Percentiles rank a stretch among this genome's conserved stretches.
Evolutionary conservation across 2,329 filamentous ascomycete species (phyloP).

Genomic region (Knoxdaviesia capensis): DNA sequence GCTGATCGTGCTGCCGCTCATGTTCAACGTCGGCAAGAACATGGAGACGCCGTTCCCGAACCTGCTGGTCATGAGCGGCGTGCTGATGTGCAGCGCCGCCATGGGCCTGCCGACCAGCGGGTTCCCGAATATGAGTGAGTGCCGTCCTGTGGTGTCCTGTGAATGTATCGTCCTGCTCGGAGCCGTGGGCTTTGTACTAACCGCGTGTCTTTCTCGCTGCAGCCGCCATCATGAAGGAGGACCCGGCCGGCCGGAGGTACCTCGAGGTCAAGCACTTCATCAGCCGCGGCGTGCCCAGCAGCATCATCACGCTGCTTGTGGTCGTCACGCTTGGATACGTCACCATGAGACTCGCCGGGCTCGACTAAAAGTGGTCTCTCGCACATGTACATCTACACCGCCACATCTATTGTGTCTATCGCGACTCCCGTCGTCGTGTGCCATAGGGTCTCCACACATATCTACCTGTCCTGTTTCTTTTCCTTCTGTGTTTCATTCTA

Average conservation of each 20-base stretch:
- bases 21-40: slow-evolving; percentile 61
- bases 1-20: slow-evolving; percentile 80
- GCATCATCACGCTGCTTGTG: slow-evolving; percentile 60
- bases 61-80: slow-evolving; percentile 81
- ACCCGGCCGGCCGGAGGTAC: slow-evolving; percentile 80
- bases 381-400: too few relatives aligned
- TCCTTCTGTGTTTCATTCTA: too few relatives aligned
- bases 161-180: too few relatives aligned
- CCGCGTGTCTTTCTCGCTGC: not conserved
- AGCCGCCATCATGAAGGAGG: slow-evolving; percentile 99
- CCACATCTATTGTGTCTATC: too few relatives aligned
- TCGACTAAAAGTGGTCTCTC: slow-evolving; percentile 18
- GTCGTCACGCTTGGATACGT: slow-evolving; percentile 82
- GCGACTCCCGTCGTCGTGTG: too few relatives aligned
- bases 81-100: slow-evolving; percentile 88
- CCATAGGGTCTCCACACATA: too few relatives aligned
- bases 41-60: slow-evolving; percentile 91
- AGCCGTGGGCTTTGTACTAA: not conserved
- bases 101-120: slow-evolving; percentile 93
- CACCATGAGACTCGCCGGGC: slow-evolving; percentile 58
- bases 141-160: not conserved
- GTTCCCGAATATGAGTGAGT: slow-evolving; percentile 99
- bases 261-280: slow-evolving; percentile 87
- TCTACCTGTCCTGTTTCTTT: too few relatives aligned
- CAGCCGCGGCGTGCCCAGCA: slow-evolving; percentile 76